These are phyloP conservation scores for Hanseniaspora thailandica DNA, from an alignment of 805 yeast species.

Conservation along the genomic window DNA sequence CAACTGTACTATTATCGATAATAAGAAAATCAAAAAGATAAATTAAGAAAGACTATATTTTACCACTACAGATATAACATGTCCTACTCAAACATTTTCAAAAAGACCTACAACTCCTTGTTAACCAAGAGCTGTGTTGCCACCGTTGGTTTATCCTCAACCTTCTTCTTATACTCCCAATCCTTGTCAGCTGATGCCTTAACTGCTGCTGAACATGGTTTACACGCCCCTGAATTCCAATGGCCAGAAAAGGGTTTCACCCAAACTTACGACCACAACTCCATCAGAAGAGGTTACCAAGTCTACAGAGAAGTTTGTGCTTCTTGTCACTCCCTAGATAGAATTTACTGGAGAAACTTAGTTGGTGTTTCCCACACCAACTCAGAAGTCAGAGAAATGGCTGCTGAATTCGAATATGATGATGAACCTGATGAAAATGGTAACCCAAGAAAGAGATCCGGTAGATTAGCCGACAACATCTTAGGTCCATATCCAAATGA, in stretches of 20 bases:
- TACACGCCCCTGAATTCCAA: conserved; percentile 83
- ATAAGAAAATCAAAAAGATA: not conserved
- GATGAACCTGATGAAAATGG: conserved; percentile 99
- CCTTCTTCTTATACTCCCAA: conserved; percentile 72
- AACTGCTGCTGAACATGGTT: conserved; percentile 98
- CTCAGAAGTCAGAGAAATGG: conserved; percentile 80
- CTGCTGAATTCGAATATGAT: conserved; percentile 94
- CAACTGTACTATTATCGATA: not conserved
- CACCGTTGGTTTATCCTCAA: conserved; percentile 61
- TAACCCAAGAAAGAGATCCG: conserved; percentile 93
- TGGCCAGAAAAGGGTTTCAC: conserved; percentile 95
- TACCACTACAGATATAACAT: not conserved
- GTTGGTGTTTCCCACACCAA: conserved; percentile 94
- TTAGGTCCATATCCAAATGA: conserved; percentile 96
- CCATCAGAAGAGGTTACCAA: conserved; percentile 97
- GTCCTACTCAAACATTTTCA: conserved; percentile 14
- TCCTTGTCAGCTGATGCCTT: conserved; percentile 82
- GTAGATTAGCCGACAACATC: conserved; percentile 89
- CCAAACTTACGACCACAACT: conserved; percentile 82
- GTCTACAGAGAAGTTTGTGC: conserved; percentile 99
- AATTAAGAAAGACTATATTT: not conserved
- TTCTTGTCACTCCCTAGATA: conserved; percentile 92
- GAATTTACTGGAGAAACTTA: conserved; percentile 96
- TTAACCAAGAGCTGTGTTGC: conserved; percentile 34
- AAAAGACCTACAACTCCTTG: conserved; percentile 11